Conservation (phyloP, 2,329 filamentous ascomycete species). For the Fusarium sp. region DNA sequence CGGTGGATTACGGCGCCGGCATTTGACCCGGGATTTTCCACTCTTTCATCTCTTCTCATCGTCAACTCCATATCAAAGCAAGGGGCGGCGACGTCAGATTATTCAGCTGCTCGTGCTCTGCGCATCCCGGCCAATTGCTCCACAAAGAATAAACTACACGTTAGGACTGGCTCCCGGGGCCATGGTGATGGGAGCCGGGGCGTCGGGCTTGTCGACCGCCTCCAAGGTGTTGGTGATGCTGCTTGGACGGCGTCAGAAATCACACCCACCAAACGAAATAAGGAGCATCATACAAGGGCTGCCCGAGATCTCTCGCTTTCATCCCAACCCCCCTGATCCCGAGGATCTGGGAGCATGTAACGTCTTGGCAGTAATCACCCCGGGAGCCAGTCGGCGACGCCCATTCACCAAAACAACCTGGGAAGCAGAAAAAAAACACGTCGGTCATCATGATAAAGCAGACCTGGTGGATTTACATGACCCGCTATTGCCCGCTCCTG, state of each 20-base stretch:
- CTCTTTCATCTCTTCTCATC: conserved; percentile 1
- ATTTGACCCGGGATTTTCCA: conserved; percentile 5
- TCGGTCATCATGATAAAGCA: background rate
- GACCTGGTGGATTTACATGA: conserved; percentile 5
- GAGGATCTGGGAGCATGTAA: conserved; percentile 9
- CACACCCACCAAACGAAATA: conserved; percentile 1
- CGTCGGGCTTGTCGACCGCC: background rate
- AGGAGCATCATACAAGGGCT: background rate
- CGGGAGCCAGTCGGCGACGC: background rate
- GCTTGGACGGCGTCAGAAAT: background rate
- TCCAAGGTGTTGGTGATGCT: background rate
- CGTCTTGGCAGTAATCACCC: background rate
- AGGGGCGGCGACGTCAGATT: background rate
- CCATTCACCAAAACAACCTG: background rate
- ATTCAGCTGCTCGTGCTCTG: background rate
- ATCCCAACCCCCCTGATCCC: conserved; percentile 3
- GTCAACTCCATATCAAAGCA: background rate
- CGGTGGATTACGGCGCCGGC: conserved; percentile 2
- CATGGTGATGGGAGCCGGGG: conserved; percentile 28
- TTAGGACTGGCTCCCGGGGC: conserved; percentile 10
- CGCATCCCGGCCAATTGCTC: background rate
- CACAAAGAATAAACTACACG: background rate
- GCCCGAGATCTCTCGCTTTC: conserved; percentile 1
- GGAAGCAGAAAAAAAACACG: background rate
- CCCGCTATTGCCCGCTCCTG: conserved; percentile 34